A percentile compares a stretch with the other conserved stretches of the same genome.
Conservation (phyloP, 2,329 filamentous ascomycete genomes). For the Triangularia verruculosa region DNA sequence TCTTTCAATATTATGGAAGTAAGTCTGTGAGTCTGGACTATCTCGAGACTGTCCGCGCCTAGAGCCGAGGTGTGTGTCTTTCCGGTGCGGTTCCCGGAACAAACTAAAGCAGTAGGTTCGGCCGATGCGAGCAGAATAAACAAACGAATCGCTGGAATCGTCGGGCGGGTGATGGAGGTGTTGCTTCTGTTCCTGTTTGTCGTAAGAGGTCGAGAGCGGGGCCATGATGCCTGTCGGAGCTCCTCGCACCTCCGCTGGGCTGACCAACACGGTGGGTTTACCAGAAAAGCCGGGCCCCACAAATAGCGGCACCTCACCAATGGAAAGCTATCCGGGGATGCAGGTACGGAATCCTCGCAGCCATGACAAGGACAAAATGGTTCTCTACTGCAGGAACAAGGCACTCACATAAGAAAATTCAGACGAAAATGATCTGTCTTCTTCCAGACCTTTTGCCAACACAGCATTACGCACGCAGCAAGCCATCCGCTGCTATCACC, state of each 20-base stretch:
- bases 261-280: constrained; percentile 15
- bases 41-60: too few species aligned
- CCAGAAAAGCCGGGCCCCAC: constrained; percentile 4
- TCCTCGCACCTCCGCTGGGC: neutral
- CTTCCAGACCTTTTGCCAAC: neutral
- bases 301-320: constrained; percentile 15
- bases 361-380: constrained; percentile 3
- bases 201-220: constrained; percentile 1
- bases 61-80: too few species aligned
- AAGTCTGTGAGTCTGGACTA: neutral
- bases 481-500: neutral
- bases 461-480: constrained; percentile 8
- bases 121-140: neutral
- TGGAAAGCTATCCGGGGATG: constrained; percentile 14
- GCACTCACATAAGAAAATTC: constrained; percentile 10
- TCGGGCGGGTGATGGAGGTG: neutral
- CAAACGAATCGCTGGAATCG: neutral
- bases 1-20: neutral
- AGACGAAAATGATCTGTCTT: neutral
- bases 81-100: too few species aligned
- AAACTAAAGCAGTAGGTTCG: neutral
- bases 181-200: neutral
- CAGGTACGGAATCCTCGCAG: constrained; percentile 19
- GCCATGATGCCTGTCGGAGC: constrained; percentile 5
- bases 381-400: constrained; percentile 19